Base-by-base conservation (phyloP, 2,329 filamentous ascomycete genomes). In the Pseudocercospora eumusae region DNA sequence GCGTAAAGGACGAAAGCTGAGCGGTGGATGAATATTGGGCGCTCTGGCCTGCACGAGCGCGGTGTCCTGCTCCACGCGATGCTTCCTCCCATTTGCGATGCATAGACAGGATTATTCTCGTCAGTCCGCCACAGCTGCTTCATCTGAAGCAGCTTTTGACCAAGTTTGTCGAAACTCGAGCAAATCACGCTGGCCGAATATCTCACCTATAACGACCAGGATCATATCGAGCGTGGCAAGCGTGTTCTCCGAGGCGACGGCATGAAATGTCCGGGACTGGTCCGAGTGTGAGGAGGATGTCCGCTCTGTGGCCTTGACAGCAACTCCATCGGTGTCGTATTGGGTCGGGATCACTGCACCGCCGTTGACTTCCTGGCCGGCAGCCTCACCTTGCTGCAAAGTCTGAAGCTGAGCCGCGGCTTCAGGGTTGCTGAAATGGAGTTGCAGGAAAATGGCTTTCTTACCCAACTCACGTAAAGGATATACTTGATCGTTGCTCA, bases 151-250 rank as follows among this genome's bases (percentile, higher is more conserved):
- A 52, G 44, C 49, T 36, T 53, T 52, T 13, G 59, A 49, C 73
- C 73, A 76, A 45, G 68, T 53, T 20, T 65, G 64, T 61, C 92
- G 84, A 64, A 88, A 90, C 70, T 90, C 86, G 54, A 97, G 82
- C 65, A 97, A 77, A 75, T 98, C 93, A 66, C 88, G 83, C 77
- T 98, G 93, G 1, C 93, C 92, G 76, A 93, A 98, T 67, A 90
- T 86, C 77, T 96, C 92, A 69, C 92, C 93, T 53, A 90, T 88
- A 36, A 97, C 83, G 0, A 91, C 95, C 68, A 97, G 80, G 57
- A 97, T 91, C 91, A 96, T 96, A 77, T 96, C 93, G 33, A 97
- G 81, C 44, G 92, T 92, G n/a, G 87, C 88, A 6, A 70, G 64
- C 4, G 72, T 74, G 52, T 71, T 69, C 45, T 59, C 58, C 4